phyloP scores from a whole-genome alignment of 2,329 filamentous ascomycete genomes.

The Cadophora sp. region DNA sequence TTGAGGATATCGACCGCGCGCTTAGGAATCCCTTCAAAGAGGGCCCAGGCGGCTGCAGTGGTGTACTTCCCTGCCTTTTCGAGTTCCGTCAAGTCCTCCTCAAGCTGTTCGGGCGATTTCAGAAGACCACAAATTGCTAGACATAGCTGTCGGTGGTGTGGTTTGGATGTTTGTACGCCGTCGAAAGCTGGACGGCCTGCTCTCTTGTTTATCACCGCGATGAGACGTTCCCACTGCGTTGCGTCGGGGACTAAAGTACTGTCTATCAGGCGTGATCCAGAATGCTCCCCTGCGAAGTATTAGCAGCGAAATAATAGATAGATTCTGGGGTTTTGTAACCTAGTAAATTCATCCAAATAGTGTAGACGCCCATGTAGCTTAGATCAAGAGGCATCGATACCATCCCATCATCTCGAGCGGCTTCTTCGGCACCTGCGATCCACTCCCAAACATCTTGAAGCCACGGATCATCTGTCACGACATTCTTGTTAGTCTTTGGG shows the following conservation, averaged over 20 bases:
- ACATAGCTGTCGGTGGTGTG: slow-evolving; percentile 76
- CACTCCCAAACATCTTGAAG: slow-evolving; percentile 82
- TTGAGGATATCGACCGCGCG: slow-evolving; percentile 75
- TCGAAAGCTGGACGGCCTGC: slow-evolving; percentile 68
- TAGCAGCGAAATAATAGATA: neutral
- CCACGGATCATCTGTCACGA: slow-evolving; percentile 76
- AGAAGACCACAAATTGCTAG: slow-evolving; percentile 79
- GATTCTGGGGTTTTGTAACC: slow-evolving; percentile 54
- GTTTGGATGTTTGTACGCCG: slow-evolving; percentile 67
- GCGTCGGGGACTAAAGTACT: slow-evolving; percentile 53
- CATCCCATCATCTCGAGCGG: slow-evolving; percentile 74
- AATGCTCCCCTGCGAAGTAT: slow-evolving; percentile 52
- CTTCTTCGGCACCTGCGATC: slow-evolving; percentile 69
- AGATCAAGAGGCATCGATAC: slow-evolving; percentile 71
- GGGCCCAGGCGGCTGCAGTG: slow-evolving; percentile 76
- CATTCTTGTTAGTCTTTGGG: slow-evolving; percentile 66
- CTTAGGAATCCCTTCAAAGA: slow-evolving; percentile 74
- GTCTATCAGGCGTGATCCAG: slow-evolving; percentile 55
- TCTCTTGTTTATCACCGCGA: slow-evolving; percentile 69
- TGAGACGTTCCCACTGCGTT: slow-evolving; percentile 64
- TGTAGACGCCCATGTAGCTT: slow-evolving; percentile 76
- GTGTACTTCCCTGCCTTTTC: slow-evolving; percentile 64
- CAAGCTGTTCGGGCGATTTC: slow-evolving; percentile 56
- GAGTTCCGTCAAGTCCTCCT: slow-evolving; percentile 53
- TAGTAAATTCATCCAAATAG: slow-evolving; percentile 74